Evolutionary conservation across 108 stramenopile genomes (phyloP).

Genomic region (Pseudonitzschia delicatissima): DNA sequence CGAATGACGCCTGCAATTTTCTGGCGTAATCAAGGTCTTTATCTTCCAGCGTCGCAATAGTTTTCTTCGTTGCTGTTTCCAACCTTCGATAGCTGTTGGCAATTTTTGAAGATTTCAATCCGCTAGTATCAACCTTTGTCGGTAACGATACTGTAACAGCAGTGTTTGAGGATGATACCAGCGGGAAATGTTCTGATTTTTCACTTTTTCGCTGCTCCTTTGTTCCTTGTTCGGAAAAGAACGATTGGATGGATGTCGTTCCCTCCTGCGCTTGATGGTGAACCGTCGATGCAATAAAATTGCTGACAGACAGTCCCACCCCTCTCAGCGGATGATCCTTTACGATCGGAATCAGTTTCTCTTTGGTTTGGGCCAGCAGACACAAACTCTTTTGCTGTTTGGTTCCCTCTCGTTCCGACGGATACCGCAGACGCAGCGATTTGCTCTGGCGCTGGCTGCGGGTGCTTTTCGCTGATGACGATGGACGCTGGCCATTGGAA

Average conservation of each 20-base stretch:
- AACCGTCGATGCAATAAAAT: constrained; percentile 14
- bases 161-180: neutral
- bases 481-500: constrained; percentile 14
- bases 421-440: constrained; percentile 23
- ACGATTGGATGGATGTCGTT: neutral
- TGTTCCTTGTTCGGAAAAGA: neutral
- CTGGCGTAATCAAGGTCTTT: constrained; percentile 59
- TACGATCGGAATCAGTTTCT: constrained; percentile 16
- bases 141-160: neutral
- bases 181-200: neutral
- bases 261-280: neutral
- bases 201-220: neutral
- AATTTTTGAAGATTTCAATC: neutral
- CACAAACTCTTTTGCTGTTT: constrained; percentile 32
- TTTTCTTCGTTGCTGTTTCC: neutral
- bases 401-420: constrained; percentile 17
- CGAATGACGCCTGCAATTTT: constrained; percentile 64
- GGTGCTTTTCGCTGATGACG: constrained; percentile 7
- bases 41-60: constrained; percentile 24
- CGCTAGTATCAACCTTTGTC: too few species aligned
- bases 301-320: constrained; percentile 31
- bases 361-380: constrained; percentile 32
- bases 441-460: constrained; percentile 3
- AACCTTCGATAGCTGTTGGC: neutral
- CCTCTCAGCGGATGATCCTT: constrained; percentile 20